Percentiles rank a stretch among this genome's conserved stretches.
phyloP scores from a whole-genome alignment of 2,329 filamentous ascomycete genomes.

The Monilinia laxa region DNA sequence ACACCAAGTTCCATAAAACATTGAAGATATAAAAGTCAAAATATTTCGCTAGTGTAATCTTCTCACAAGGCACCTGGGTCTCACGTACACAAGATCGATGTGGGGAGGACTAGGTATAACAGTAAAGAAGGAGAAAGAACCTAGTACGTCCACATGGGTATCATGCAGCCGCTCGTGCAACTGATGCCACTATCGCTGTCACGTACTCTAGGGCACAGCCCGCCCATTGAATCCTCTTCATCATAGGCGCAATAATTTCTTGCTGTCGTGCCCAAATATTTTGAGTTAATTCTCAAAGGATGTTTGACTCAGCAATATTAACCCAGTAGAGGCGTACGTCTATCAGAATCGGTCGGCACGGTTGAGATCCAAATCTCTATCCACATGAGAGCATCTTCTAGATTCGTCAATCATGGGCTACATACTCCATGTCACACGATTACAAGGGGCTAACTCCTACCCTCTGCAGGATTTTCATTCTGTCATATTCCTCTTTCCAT shows the following conservation, averaged over 20 bases:
- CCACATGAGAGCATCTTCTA: neutral
- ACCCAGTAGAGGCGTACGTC: neutral
- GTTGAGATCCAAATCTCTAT: neutral
- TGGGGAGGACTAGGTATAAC: slow-evolving; percentile 8
- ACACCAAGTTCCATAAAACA: slow-evolving; percentile 1
- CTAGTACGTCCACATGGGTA: neutral
- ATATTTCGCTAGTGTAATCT: slow-evolving; percentile 1
- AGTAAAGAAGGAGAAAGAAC: neutral
- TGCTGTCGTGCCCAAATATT: neutral
- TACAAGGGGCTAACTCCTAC: neutral
- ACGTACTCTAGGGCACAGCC: neutral
- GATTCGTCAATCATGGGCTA: neutral
- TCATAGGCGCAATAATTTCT: neutral
- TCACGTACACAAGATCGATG: neutral
- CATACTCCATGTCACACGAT: neutral
- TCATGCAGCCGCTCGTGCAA: slow-evolving; percentile 1
- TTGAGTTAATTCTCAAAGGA: neutral
- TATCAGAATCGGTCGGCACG: neutral
- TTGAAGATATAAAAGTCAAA: slow-evolving; percentile 13
- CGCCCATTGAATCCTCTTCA: neutral
- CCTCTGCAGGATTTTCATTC: neutral
- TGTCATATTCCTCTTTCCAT: neutral
- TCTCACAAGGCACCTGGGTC: neutral
- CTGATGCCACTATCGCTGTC: neutral
- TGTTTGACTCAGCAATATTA: neutral